These are phyloP conservation scores for Sporodiniella umbellata DNA, from an alignment of 371 early-diverging fungal genomes.

Conservation along the genomic window DNA sequence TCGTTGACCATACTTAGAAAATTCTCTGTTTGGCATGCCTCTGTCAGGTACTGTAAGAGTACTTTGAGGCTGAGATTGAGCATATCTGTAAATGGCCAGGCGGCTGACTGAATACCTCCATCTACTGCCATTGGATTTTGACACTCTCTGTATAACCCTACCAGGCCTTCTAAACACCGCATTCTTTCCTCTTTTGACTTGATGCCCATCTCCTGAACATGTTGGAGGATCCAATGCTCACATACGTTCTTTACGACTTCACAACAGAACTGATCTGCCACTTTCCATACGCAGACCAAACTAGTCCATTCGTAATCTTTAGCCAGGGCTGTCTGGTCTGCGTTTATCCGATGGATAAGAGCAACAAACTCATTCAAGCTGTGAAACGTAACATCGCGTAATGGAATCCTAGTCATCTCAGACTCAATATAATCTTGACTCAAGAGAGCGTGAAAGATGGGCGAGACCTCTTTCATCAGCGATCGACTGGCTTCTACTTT, in stretches of 20 bases:
- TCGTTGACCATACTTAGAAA: slow-evolving; percentile 24
- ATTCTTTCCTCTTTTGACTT: background rate
- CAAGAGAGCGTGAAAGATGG: slow-evolving; percentile 29
- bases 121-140: slow-evolving; percentile 15
- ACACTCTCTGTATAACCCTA: slow-evolving; percentile 25
- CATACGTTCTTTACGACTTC: slow-evolving; percentile 12
- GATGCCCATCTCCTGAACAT: background rate
- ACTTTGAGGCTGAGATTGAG: slow-evolving; percentile 9
- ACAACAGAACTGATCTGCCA: slow-evolving; percentile 29
- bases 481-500: slow-evolving; percentile 10
- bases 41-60: slow-evolving; percentile 6
- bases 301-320: slow-evolving; percentile 11
- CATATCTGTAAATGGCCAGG: slow-evolving; percentile 28
- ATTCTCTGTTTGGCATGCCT: slow-evolving; percentile 4
- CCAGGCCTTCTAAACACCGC: slow-evolving; percentile 15
- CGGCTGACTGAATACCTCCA: slow-evolving; percentile 20
- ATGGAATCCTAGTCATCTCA: slow-evolving; percentile 5
- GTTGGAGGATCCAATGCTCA: slow-evolving; percentile 24
- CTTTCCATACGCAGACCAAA: slow-evolving; percentile 20
- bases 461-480: slow-evolving; percentile 14
- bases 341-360: slow-evolving; percentile 9
- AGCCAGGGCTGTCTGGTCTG: background rate
- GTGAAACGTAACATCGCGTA: slow-evolving; percentile 24
- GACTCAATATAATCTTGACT: slow-evolving; percentile 24
- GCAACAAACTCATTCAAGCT: slow-evolving; percentile 5